Conservation (phyloP, 225 moss, liverwort and hornwort species). For the Sphagnum tenellum region DNA sequence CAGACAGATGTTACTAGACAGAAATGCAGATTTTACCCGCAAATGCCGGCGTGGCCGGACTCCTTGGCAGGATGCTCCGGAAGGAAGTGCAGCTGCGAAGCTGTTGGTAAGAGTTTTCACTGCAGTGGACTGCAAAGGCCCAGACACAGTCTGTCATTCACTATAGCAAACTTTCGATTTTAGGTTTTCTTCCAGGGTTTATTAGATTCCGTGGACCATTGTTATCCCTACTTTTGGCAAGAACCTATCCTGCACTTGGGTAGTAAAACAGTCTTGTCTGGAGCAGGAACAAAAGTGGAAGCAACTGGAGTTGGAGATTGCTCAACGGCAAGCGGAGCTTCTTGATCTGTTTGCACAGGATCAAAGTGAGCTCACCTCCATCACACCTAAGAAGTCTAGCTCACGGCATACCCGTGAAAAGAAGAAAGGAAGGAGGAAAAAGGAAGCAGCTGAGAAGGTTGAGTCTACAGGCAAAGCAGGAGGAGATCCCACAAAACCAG, state of each 20-base stretch:
- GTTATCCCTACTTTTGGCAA: too few relatives aligned
- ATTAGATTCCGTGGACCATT: too few relatives aligned
- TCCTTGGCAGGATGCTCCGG: constrained; percentile 19
- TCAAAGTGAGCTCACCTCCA: constrained; percentile 4
- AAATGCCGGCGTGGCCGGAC: constrained; percentile 19
- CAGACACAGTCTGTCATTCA: too few relatives aligned
- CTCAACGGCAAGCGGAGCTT: constrained; percentile 16
- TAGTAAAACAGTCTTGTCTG: neutral
- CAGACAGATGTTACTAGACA: constrained; percentile 23
- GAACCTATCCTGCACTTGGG: too few relatives aligned
- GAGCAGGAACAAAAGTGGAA: constrained; percentile 22
- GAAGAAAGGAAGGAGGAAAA: constrained; percentile 22
- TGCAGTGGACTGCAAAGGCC: too few relatives aligned
- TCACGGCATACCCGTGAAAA: constrained; percentile 14
- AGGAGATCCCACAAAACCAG: constrained; percentile 11
- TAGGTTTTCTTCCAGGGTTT: too few relatives aligned
- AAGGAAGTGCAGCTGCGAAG: constrained; percentile 21
- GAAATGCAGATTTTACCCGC: constrained; percentile 14
- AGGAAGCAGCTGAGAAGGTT: constrained; percentile 4
- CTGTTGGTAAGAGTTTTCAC: constrained; percentile 11
- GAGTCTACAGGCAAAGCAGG: constrained; percentile 6
- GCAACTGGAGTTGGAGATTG: constrained; percentile 21
- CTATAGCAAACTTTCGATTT: too few relatives aligned
- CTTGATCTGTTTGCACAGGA: constrained; percentile 21
- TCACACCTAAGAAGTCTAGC: constrained; percentile 5